Percentiles rank a stretch among this genome's conserved stretches.
These are phyloP conservation scores for Aurifilum marmelostoma DNA, from an alignment of 2,329 filamentous ascomycete species.

Conservation along the genomic window DNA sequence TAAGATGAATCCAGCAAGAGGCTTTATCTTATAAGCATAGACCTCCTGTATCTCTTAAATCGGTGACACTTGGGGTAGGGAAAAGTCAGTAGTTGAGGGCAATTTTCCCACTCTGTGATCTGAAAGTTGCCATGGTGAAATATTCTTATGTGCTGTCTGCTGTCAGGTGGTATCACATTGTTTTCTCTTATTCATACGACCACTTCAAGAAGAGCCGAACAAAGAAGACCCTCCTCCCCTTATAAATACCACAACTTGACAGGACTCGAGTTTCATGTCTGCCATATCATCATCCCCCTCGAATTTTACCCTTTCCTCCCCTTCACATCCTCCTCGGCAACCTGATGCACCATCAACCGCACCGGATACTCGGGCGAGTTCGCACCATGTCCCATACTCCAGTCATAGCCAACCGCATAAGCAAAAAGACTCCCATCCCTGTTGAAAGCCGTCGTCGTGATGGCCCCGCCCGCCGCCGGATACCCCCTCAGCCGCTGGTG, in stretches of 20 bases:
- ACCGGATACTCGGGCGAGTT: constrained; percentile 34
- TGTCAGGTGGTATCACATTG: background rate
- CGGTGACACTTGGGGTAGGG: too few relatives aligned
- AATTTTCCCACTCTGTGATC: too few relatives aligned
- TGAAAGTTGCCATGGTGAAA: too few relatives aligned
- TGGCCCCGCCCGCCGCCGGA: constrained; percentile 55
- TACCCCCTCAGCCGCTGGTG: constrained; percentile 58
- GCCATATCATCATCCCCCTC: background rate
- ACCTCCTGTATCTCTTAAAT: too few relatives aligned
- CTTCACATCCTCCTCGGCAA: constrained; percentile 32
- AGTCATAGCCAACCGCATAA: constrained; percentile 71
- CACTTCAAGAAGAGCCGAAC: background rate
- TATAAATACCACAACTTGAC: too few relatives aligned
- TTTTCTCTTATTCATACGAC: background rate
- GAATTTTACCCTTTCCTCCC: constrained; percentile 16
- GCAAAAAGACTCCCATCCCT: constrained; percentile 60
- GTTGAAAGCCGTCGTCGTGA: constrained; percentile 66
- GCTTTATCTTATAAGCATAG: too few relatives aligned
- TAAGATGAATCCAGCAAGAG: too few relatives aligned
- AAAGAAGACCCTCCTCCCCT: background rate
- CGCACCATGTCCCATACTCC: constrained; percentile 64
- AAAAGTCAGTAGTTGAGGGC: too few relatives aligned
- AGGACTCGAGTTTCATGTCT: background rate
- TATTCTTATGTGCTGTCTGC: background rate
- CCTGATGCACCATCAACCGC: constrained; percentile 37